Base-by-base conservation (phyloP, 2,329 filamentous ascomycete species). In the Lachnellula willkommii region DNA sequence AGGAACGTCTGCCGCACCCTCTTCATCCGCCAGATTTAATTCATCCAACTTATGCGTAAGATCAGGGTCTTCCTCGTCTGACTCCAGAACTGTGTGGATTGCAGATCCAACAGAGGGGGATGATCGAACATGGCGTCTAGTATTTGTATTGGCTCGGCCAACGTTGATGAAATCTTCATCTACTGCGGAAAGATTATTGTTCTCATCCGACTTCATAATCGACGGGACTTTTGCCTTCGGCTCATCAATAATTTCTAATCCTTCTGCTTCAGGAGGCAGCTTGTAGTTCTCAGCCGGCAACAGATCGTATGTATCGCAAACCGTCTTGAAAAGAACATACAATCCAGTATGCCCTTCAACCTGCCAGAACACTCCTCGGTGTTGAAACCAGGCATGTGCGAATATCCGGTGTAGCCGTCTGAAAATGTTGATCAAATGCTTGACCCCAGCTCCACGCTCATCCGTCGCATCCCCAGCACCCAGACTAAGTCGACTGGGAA, bases 361-460 rank as follows among this genome's bases (percentile, higher is more conserved):
- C 42, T 89, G 85, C 91, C 93, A 97, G 72, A 97, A 99, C 52
- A 96, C 90, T 54, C 88, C 88, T 47, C 92, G 84, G 72, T 99
- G 94, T 74, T 96, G 91, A 72, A 96, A 99, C 94, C 94, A 99
- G 7, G 94, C 94, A 70, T 99, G 94, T 47, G 94, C 94, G 70
- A 97, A 99, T 73, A 99, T 97, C 58, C 94, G 84, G 72, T 99
- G 95, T 50, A 97, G 82, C 14, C 94, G 83, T 54, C 94, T 83
- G 73, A 99, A 97, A 55, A 99, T 93, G 71, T 96, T 97, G 65
- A 93, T 88, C 57, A 99, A 78, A 70, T 95, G 93, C 72, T 90
- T 90, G 57, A 88, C 78, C 54, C 89, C 89, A 45, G 79, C 73
- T 59, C 77, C 79, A 69, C 80, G 82, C 66, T 83, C 83, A 68